These are phyloP conservation scores for Aristolochia fimbriata DNA, from an alignment of 164 flowering plant species.

Conservation along the genomic window DNA sequence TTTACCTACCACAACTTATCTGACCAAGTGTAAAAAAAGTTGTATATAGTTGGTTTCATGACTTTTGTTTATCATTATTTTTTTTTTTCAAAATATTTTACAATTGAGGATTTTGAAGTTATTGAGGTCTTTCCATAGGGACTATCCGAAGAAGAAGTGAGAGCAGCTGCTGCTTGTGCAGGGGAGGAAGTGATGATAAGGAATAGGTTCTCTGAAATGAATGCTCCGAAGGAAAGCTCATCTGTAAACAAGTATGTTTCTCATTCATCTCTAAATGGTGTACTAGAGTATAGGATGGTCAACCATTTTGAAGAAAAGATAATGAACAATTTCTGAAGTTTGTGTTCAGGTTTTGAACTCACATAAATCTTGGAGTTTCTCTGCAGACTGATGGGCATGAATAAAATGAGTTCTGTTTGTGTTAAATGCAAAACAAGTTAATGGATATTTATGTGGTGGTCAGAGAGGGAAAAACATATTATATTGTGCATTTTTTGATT, in stretches of 20 bases:
- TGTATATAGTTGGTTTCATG: neutral
- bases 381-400: no score
- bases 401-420: no score
- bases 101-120: neutral
- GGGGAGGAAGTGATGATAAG: conserved; percentile 96
- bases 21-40: no score
- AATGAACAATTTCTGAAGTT: no score
- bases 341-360: no score
- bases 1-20: no score
- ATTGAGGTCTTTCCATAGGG: conserved; percentile 39
- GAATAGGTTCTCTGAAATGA: conserved; percentile 91
- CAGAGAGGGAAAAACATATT: no score
- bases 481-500: no score
- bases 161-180: conserved; percentile 91
- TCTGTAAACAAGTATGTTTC: conserved; percentile 67
- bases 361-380: no score
- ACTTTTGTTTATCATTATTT: neutral
- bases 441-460: no score
- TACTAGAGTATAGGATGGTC: neutral
- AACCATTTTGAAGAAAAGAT: no score
- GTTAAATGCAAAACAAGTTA: no score
- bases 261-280: neutral
- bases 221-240: conserved; percentile 85
- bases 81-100: neutral
- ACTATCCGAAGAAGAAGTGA: conserved; percentile 96